Evolutionary conservation across 306 rosid genomes (phyloP).

Genomic region (Ormosia emarginata): DNA sequence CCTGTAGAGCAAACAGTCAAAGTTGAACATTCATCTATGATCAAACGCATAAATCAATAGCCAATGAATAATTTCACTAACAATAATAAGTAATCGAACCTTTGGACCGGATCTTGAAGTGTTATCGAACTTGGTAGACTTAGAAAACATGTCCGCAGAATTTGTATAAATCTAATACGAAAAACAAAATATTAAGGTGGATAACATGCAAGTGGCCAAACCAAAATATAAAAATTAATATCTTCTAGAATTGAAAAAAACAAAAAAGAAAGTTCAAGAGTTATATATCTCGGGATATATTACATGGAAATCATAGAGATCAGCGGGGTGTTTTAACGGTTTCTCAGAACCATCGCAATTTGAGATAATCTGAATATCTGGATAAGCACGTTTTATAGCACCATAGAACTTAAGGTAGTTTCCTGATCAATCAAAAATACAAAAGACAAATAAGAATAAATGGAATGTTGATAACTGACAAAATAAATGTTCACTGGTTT

Average conservation of each 20-base stretch:
- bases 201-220: neutral
- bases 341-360: slow-evolving; percentile 68
- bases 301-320: slow-evolving; percentile 78
- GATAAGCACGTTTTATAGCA: slow-evolving; percentile 59
- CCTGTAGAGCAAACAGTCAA: slow-evolving; percentile 36
- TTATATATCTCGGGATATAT: neutral
- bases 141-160: slow-evolving; percentile 52
- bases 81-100: neutral
- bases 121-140: slow-evolving; percentile 40
- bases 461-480: neutral
- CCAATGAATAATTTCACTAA: neutral
- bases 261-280: neutral
- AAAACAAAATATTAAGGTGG: neutral
- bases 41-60: neutral
- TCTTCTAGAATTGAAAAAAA: neutral
- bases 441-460: neutral
- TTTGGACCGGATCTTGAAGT: slow-evolving; percentile 43
- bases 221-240: neutral
- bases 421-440: slow-evolving; percentile 30
- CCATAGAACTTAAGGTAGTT: slow-evolving; percentile 58
- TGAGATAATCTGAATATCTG: slow-evolving; percentile 68
- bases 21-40: neutral
- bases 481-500: neutral
- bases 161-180: slow-evolving; percentile 51
- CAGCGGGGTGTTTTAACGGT: slow-evolving; percentile 64